Conservation (phyloP, 1,284 basidiomycete species). For the Malassezia cuniculi region DNA sequence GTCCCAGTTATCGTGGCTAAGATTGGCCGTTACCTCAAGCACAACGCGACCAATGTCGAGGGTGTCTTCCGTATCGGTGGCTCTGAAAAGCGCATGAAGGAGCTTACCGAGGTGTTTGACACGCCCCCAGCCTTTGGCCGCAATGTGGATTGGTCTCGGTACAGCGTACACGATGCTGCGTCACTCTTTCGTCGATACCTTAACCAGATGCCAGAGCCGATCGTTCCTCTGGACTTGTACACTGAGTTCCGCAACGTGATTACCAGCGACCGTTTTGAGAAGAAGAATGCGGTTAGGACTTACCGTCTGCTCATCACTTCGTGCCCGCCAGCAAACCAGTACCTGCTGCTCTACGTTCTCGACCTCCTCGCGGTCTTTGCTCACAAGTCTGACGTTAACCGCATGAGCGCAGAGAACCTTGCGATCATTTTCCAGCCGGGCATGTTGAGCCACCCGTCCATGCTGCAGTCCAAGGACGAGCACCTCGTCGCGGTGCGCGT, state of each 20-base stretch:
- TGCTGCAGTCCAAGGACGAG: slow-evolving; percentile 52
- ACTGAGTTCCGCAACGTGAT: slow-evolving; percentile 71
- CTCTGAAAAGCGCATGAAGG: slow-evolving; percentile 85
- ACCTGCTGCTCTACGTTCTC: slow-evolving; percentile 85
- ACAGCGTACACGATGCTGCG: slow-evolving; percentile 88
- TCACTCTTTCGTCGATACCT: slow-evolving; percentile 89
- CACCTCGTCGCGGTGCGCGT: slow-evolving; percentile 77
- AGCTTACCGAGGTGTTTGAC: slow-evolving; percentile 81
- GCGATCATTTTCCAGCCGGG: slow-evolving; percentile 45
- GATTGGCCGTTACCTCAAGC: slow-evolving; percentile 55
- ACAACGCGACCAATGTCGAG: slow-evolving; percentile 74
- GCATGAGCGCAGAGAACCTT: slow-evolving; percentile 75
- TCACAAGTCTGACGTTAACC: slow-evolving; percentile 73
- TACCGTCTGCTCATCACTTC: slow-evolving; percentile 74
- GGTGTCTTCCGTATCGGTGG: slow-evolving; percentile 69
- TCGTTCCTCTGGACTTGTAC: slow-evolving; percentile 77
- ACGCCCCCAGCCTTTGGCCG: slow-evolving; percentile 84
- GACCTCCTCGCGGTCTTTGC: slow-evolving; percentile 91
- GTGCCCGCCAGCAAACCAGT: slow-evolving; percentile 78
- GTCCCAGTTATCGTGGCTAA: slow-evolving; percentile 95
- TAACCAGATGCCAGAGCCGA: slow-evolving; percentile 73
- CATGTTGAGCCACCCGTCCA: slow-evolving; percentile 65
- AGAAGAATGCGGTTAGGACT: slow-evolving; percentile 26
- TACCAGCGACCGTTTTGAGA: slow-evolving; percentile 26
- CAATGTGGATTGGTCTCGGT: slow-evolving; percentile 77